Conservation (phyloP, 163 green algal species). For the Scenedesmus sp. region DNA sequence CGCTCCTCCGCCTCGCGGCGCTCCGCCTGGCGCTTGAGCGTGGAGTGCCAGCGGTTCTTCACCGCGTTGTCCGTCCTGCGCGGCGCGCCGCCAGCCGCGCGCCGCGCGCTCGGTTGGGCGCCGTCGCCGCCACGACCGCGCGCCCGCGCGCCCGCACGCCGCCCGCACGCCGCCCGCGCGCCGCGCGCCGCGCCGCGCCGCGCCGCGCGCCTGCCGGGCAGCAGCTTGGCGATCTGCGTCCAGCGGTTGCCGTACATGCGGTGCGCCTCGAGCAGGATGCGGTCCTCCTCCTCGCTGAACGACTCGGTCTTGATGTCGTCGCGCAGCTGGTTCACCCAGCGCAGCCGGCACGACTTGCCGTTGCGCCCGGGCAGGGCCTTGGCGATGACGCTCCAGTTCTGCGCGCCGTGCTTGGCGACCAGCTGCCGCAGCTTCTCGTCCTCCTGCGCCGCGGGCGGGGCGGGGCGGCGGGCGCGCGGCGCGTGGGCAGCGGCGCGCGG, state of each 20-base stretch:
- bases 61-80: conserved; percentile 56
- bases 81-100: no score
- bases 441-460: conserved; percentile 18
- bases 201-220: conserved; percentile 39
- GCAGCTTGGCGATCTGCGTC: conserved; percentile 50
- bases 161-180: no score
- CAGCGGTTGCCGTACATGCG: conserved; percentile 49
- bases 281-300: conserved; percentile 50
- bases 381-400: conserved; percentile 47
- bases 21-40: conserved; percentile 46
- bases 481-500: background rate
- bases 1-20: conserved; percentile 34
- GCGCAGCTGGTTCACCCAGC: conserved; percentile 51
- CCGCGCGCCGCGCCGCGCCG: no score
- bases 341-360: conserved; percentile 41
- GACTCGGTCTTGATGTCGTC: conserved; percentile 45
- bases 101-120: no score
- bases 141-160: no score
- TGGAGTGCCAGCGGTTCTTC: conserved; percentile 56
- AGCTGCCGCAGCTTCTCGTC: conserved; percentile 38
- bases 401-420: conserved; percentile 38
- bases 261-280: conserved; percentile 48
- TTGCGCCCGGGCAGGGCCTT: conserved; percentile 39
- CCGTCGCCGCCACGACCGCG: no score
- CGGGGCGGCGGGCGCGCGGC: background rate